phyloP scores from a whole-genome alignment of 148 eudicot genomes.

The Drosera capensis region DNA sequence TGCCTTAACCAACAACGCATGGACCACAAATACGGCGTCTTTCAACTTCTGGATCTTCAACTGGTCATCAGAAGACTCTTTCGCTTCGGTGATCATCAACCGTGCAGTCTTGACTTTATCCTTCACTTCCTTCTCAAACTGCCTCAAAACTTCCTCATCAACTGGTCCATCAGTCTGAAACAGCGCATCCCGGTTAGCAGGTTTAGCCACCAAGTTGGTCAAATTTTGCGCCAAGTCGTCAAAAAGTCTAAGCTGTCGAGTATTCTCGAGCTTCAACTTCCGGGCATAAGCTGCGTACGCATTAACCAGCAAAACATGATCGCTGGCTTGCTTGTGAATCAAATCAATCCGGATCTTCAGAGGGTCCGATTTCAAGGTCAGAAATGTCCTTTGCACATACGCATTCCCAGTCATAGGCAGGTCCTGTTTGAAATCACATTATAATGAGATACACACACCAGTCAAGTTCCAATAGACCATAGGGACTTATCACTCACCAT shows the following conservation, averaged over 20 bases:
- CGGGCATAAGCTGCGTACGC: constrained; percentile 80
- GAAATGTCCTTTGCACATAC: constrained; percentile 46
- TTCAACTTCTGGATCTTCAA: constrained; percentile 90
- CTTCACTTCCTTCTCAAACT: constrained; percentile 87
- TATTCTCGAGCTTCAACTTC: constrained; percentile 68
- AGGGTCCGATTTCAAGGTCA: constrained; percentile 78
- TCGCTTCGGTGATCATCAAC: constrained; percentile 71
- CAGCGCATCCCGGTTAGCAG: constrained; percentile 42
- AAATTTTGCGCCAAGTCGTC: constrained; percentile 65
- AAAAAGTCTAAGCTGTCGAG: constrained; percentile 57
- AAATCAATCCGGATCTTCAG: constrained; percentile 65
- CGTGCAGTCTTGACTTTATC: constrained; percentile 69
- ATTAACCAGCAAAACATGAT: constrained; percentile 67
- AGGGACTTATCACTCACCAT: too few species aligned
- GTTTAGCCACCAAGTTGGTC: constrained; percentile 39
- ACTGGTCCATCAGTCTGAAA: constrained; percentile 65
- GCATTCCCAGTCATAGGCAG: constrained; percentile 53
- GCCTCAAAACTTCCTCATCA: constrained; percentile 67
- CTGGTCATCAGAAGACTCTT: constrained; percentile 86
- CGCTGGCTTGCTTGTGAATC: constrained; percentile 66
- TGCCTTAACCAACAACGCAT: constrained; percentile 72
- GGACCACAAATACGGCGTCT: constrained; percentile 58
- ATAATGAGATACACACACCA: background rate
- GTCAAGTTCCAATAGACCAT: too few species aligned
- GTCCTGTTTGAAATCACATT: constrained; percentile 19